A percentile compares a stretch with the other conserved stretches of the same genome.
Conservation (phyloP, 495 filamentous ascomycete genomes). For the Chaetomium fimeti region DNA sequence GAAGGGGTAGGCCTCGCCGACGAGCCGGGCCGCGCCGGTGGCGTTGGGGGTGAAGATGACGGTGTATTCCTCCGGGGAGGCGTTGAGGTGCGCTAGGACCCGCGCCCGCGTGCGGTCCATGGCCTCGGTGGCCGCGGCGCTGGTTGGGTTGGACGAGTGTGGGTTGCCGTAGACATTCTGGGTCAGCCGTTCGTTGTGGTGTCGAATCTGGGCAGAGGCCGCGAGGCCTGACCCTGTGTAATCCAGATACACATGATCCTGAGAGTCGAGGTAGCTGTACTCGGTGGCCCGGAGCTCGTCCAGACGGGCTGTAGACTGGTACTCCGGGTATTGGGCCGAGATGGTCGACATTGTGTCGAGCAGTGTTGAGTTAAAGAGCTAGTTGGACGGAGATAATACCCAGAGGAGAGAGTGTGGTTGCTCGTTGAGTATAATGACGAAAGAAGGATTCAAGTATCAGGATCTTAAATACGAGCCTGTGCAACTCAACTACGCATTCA, state of each 20-base stretch:
- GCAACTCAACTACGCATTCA: background rate
- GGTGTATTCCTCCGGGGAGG: slow-evolving; percentile 56
- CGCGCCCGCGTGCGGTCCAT: slow-evolving; percentile 48
- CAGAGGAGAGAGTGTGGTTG: background rate
- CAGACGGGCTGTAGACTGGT: slow-evolving; percentile 28
- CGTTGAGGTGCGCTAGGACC: slow-evolving; percentile 55
- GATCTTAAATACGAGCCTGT: background rate
- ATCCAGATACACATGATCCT: slow-evolving; percentile 40
- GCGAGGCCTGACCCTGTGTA: slow-evolving; percentile 39
- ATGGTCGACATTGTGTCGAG: slow-evolving; percentile 14
- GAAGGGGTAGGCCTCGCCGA: slow-evolving; percentile 49
- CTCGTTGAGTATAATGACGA: background rate
- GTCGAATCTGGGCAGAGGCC: slow-evolving; percentile 29
- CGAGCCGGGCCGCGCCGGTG: slow-evolving; percentile 58
- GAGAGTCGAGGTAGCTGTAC: slow-evolving; percentile 36
- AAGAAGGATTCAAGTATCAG: background rate
- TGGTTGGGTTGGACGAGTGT: slow-evolving; percentile 55
- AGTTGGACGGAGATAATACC: background rate
- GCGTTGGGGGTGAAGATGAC: slow-evolving; percentile 64
- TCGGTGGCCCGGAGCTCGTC: slow-evolving; percentile 32
- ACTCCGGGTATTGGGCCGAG: slow-evolving; percentile 28
- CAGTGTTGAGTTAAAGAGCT: background rate
- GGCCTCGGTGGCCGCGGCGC: slow-evolving; percentile 44
- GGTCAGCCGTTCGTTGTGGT: slow-evolving; percentile 30
- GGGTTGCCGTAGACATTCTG: slow-evolving; percentile 57